These are phyloP conservation scores for Penicillium olsonii DNA, from an alignment of 2,329 filamentous ascomycete genomes.

Conservation along the genomic window DNA sequence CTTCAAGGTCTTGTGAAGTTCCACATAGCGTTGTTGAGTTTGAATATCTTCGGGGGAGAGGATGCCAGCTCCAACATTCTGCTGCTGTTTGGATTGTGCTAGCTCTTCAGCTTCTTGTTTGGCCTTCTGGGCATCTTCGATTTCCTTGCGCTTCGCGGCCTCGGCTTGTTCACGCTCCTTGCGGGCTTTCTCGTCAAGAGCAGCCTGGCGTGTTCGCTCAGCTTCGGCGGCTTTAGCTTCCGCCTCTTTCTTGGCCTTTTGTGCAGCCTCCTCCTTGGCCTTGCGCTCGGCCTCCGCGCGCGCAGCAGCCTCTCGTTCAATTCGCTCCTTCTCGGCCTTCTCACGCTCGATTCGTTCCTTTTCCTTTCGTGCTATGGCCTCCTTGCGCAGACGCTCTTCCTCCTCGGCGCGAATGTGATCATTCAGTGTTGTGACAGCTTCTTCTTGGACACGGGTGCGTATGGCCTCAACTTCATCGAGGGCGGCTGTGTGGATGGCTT, in stretches of 20 bases:
- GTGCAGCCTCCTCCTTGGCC: constrained; percentile 43
- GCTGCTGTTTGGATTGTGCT: constrained; percentile 30
- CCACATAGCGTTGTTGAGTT: constrained; percentile 52
- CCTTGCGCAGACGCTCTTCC: constrained; percentile 37
- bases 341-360: constrained; percentile 37
- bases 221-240: constrained; percentile 36
- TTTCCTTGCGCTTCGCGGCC: constrained; percentile 35
- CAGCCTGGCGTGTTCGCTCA: constrained; percentile 41
- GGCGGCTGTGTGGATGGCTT: constrained; percentile 64
- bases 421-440: constrained; percentile 56
- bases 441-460: constrained; percentile 64
- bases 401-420: constrained; percentile 46
- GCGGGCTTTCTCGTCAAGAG: constrained; percentile 34
- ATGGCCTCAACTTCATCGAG: constrained; percentile 66
- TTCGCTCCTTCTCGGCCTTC: constrained; percentile 33
- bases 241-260: constrained; percentile 34
- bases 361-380: constrained; percentile 39
- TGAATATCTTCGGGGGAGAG: constrained; percentile 41
- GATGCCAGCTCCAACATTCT: constrained; percentile 29
- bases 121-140: constrained; percentile 30
- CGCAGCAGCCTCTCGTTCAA: constrained; percentile 39
- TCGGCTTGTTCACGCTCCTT: constrained; percentile 36
- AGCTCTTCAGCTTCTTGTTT: constrained; percentile 34
- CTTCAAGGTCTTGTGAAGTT: constrained; percentile 70
- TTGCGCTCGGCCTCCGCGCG: constrained; percentile 44